These are phyloP conservation scores for Phylloporus sp. DNA, from an alignment of 768 basidiomycete genomes.

Conservation along the genomic window DNA sequence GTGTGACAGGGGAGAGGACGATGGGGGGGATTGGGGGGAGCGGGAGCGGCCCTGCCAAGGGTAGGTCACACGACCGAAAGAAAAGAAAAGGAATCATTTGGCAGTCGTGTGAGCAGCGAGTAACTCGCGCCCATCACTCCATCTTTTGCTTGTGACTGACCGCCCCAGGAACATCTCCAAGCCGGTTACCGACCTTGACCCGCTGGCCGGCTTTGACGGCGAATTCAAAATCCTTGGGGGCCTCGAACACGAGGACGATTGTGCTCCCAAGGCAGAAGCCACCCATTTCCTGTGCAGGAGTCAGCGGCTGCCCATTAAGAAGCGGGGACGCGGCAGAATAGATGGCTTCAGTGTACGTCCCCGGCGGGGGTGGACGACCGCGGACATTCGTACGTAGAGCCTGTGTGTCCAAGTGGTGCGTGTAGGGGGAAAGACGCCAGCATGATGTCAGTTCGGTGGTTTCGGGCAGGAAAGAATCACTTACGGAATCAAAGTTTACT, in stretches of 20 bases:
- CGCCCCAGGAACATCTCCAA: constrained; percentile 53
- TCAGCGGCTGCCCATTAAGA: constrained; percentile 83
- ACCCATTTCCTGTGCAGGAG: constrained; percentile 92
- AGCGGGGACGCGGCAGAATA: constrained; percentile 82
- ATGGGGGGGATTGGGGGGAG: not conserved
- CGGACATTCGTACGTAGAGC: constrained; percentile 88
- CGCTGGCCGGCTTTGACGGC: constrained; percentile 72
- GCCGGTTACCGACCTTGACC: constrained; percentile 78
- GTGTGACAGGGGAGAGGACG: not conserved
- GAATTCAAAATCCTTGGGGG: constrained; percentile 81
- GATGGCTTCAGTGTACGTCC: constrained; percentile 88
- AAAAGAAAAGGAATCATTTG: not conserved
- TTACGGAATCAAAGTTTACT: constrained; percentile 88
- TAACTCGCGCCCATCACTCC: constrained; percentile 15
- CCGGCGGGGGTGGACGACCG: constrained; percentile 65
- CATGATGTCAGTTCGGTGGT: not conserved
- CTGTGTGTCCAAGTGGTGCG: constrained; percentile 17
- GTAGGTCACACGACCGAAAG: not conserved
- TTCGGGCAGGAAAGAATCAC: constrained; percentile 1
- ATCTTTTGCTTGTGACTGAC: constrained; percentile 28
- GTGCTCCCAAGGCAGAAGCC: constrained; percentile 95
- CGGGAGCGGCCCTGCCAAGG: not conserved
- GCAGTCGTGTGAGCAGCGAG: not conserved
- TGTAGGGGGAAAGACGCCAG: not conserved
- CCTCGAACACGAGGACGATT: constrained; percentile 96